A percentile compares a stretch with the other conserved stretches of the same genome.
Conservation (phyloP, 192 early-diverging fungal species). For the Coemansia sp. region DNA sequence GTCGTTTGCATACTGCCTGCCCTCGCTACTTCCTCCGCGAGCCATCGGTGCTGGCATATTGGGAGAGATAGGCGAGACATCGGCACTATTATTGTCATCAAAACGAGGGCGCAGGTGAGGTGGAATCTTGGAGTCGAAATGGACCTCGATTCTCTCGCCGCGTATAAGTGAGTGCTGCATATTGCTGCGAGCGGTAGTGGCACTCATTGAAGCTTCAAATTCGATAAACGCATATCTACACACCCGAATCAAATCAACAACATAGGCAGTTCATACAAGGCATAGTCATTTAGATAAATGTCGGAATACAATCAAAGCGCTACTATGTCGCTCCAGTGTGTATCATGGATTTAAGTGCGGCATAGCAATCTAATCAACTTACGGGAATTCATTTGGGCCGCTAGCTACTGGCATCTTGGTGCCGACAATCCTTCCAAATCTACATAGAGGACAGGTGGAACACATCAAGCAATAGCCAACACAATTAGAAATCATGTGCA, state of each 20-base stretch:
- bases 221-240: constrained; percentile 50
- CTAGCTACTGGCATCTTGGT: constrained; percentile 21
- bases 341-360: not conserved
- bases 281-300: constrained; percentile 1
- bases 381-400: constrained; percentile 33
- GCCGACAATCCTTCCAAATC: constrained; percentile 42
- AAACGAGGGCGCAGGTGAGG: constrained; percentile 10
- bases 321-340: not conserved
- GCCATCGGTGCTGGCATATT: not conserved
- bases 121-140: constrained; percentile 48
- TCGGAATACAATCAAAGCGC: not conserved
- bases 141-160: constrained; percentile 30
- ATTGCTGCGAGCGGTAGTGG: constrained; percentile 32
- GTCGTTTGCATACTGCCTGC: not conserved
- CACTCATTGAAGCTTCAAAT: constrained; percentile 29
- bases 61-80: not conserved
- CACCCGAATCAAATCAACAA: not conserved
- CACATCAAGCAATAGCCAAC: not conserved
- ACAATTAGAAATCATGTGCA: not conserved
- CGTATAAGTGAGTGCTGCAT: constrained; percentile 27
- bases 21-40: constrained; percentile 1
- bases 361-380: constrained; percentile 20
- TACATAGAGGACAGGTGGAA: constrained; percentile 9
- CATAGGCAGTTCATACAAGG: not conserved
- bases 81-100: not conserved